These are phyloP conservation scores for Omphalotus olearius DNA, from an alignment of 1,284 basidiomycete genomes.

Conservation along the genomic window DNA sequence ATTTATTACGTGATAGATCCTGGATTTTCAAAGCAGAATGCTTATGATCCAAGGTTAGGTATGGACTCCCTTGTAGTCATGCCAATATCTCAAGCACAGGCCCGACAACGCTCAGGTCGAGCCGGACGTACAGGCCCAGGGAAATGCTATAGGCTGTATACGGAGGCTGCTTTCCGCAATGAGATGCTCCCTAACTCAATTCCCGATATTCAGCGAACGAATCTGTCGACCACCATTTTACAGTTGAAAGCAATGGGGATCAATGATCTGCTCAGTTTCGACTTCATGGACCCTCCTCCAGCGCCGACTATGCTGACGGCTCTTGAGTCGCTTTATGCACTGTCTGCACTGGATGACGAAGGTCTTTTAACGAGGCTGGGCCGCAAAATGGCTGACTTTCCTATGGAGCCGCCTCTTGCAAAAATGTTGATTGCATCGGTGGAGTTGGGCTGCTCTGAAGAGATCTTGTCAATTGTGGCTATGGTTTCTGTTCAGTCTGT, in stretches of 20 bases:
- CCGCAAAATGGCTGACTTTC: slow-evolving; percentile 99
- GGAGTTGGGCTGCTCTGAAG: slow-evolving; percentile 94
- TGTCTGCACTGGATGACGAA: slow-evolving; percentile 96
- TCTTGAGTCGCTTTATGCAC: slow-evolving; percentile 89
- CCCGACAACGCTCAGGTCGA: slow-evolving; percentile 91
- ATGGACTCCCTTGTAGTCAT: slow-evolving; percentile 99
- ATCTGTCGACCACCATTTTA: slow-evolving; percentile 89
- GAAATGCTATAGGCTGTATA: slow-evolving; percentile 97
- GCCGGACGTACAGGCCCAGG: slow-evolving; percentile 98
- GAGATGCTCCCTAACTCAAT: slow-evolving; percentile 99
- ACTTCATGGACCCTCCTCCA: slow-evolving; percentile 99
- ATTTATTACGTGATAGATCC: slow-evolving; percentile 99
- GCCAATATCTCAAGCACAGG: slow-evolving; percentile 99
- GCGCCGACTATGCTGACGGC: slow-evolving; percentile 95
- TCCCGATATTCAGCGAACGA: slow-evolving; percentile 96
- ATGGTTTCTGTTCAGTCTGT: slow-evolving; percentile 97
- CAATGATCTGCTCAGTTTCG: slow-evolving; percentile 96
- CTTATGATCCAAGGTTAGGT: slow-evolving; percentile 93
- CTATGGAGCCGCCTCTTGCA: slow-evolving; percentile 93
- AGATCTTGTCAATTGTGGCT: slow-evolving; percentile 94
- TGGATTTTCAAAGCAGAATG: slow-evolving; percentile 98
- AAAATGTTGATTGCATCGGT: slow-evolving; percentile 99
- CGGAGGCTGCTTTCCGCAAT: slow-evolving; percentile 95
- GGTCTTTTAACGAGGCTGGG: slow-evolving; percentile 92
- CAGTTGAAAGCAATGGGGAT: slow-evolving; percentile 99